Evolutionary conservation across 2,329 filamentous ascomycete genomes (phyloP).

Genomic region (Xylariaceae sp.): DNA sequence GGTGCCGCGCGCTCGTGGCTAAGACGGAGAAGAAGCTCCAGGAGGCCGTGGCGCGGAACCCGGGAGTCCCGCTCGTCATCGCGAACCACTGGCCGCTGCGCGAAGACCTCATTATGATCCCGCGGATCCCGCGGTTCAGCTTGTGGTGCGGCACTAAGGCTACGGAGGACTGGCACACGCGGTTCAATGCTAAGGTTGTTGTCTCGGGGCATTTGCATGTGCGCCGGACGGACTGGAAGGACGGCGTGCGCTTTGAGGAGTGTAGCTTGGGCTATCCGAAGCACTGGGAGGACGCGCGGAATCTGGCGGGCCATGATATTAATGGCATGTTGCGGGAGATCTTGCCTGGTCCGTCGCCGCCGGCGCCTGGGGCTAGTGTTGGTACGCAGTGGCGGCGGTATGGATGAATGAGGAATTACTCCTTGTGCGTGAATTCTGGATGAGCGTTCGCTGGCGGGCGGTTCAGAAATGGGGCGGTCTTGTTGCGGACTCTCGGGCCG

Average conservation of each 20-base stretch:
- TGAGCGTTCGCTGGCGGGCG: background rate
- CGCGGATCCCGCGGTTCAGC: conserved; percentile 35
- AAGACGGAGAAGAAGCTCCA: conserved; percentile 30
- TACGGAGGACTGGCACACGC: conserved; percentile 36
- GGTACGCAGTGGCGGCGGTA: conserved; percentile 28
- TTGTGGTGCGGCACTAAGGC: conserved; percentile 38
- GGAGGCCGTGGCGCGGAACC: conserved; percentile 21
- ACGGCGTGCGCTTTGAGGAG: conserved; percentile 38
- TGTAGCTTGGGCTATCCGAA: conserved; percentile 37
- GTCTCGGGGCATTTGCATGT: conserved; percentile 38
- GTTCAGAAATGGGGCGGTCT: no score
- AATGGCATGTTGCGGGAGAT: conserved; percentile 37
- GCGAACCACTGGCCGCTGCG: conserved; percentile 39
- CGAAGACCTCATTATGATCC: conserved; percentile 36
- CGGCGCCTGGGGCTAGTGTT: conserved; percentile 20
- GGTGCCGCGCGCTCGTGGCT: conserved; percentile 33
- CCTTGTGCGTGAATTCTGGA: background rate
- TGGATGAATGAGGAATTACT: conserved; percentile 17
- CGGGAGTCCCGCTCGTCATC: conserved; percentile 31
- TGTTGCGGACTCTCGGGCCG: no score
- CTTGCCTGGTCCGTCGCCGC: conserved; percentile 29
- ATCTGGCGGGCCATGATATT: conserved; percentile 29
- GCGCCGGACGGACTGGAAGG: conserved; percentile 38
- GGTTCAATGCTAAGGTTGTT: conserved; percentile 36
- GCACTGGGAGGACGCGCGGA: conserved; percentile 35